Evolutionary conservation across 2,329 filamentous ascomycete species (phyloP).

Genomic region (Diaporthe velutina): DNA sequence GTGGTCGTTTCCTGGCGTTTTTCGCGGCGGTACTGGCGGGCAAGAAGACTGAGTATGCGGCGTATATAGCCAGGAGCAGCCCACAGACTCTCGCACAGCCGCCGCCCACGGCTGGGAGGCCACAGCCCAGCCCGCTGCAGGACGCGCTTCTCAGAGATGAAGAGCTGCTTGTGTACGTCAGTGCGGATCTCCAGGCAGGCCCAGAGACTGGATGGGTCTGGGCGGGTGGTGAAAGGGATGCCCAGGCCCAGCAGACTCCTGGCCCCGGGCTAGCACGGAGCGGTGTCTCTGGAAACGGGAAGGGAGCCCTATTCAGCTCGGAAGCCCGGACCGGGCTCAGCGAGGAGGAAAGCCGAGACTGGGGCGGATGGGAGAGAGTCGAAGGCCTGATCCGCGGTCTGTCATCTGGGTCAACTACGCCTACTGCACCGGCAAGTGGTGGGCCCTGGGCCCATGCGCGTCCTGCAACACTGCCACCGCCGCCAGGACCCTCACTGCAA

Average conservation of each 20-base stretch:
- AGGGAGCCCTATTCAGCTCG: conserved; percentile 56
- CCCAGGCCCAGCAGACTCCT: conserved; percentile 51
- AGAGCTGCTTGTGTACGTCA: conserved; percentile 88
- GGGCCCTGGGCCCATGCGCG: conserved; percentile 34
- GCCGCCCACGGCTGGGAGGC: conserved; percentile 46
- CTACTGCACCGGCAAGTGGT: conserved; percentile 35
- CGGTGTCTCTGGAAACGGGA: conserved; percentile 45
- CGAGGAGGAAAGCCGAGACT: conserved; percentile 72
- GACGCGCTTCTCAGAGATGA: conserved; percentile 74
- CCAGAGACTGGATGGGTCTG: conserved; percentile 87
- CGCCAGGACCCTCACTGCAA: conserved; percentile 40
- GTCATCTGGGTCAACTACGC: conserved; percentile 49
- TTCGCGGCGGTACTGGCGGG: conserved; percentile 78
- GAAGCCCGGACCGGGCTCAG: conserved; percentile 66
- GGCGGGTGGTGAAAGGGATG: conserved; percentile 70
- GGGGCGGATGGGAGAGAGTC: conserved; percentile 85
- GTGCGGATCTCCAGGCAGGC: conserved; percentile 87
- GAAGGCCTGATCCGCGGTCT: conserved; percentile 73
- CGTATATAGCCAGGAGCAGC: conserved; percentile 51
- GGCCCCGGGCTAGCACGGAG: conserved; percentile 34
- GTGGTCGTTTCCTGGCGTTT: conserved; percentile 85
- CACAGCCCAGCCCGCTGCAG: conserved; percentile 46
- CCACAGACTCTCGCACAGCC: conserved; percentile 47
- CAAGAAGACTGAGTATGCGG: conserved; percentile 62
- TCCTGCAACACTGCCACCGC: conserved; percentile 32